Conservation (phyloP, 768 basidiomycete genomes). For the Phlegmacium glaucopus region DNA sequence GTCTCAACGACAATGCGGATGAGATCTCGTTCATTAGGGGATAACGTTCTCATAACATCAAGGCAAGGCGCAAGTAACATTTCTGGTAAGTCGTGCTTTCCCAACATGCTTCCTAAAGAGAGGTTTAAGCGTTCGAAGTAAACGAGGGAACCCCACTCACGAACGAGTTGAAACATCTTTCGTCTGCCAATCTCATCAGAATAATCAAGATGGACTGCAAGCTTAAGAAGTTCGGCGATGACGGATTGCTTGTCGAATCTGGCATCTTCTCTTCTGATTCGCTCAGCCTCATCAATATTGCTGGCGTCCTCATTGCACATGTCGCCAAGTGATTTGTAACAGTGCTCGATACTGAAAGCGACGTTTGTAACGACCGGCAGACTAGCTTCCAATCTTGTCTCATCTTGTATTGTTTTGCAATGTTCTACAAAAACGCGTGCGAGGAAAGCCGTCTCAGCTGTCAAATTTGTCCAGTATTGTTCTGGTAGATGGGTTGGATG, state of each 20-base stretch:
- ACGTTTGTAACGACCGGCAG: slow-evolving; percentile 85
- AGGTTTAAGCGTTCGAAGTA: background rate
- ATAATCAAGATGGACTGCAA: slow-evolving; percentile 83
- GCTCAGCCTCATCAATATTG: slow-evolving; percentile 29
- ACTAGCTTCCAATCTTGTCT: slow-evolving; percentile 57
- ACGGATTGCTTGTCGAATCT: slow-evolving; percentile 57
- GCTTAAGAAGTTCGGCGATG: slow-evolving; percentile 75
- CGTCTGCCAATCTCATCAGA: slow-evolving; percentile 88
- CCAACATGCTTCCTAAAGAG: slow-evolving; percentile 72
- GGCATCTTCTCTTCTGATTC: slow-evolving; percentile 42
- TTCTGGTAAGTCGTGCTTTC: slow-evolving; percentile 66
- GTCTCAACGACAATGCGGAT: slow-evolving; percentile 88
- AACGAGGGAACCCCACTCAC: slow-evolving; percentile 42
- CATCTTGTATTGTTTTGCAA: slow-evolving; percentile 60
- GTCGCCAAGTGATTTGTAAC: slow-evolving; percentile 54
- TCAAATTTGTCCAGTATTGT: slow-evolving; percentile 64
- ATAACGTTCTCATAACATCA: slow-evolving; percentile 75
- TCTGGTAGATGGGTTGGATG: slow-evolving; percentile 45
- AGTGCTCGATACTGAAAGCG: slow-evolving; percentile 69
- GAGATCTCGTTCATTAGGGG: slow-evolving; percentile 75
- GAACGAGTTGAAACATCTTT: slow-evolving; percentile 83
- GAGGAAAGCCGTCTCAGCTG: slow-evolving; percentile 76
- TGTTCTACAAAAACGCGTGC: slow-evolving; percentile 81
- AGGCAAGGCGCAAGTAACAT: slow-evolving; percentile 69
- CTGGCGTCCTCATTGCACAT: slow-evolving; percentile 17